Base-by-base conservation (phyloP, 2,329 filamentous ascomycete genomes). In the Colletotrichum cuscutae region DNA sequence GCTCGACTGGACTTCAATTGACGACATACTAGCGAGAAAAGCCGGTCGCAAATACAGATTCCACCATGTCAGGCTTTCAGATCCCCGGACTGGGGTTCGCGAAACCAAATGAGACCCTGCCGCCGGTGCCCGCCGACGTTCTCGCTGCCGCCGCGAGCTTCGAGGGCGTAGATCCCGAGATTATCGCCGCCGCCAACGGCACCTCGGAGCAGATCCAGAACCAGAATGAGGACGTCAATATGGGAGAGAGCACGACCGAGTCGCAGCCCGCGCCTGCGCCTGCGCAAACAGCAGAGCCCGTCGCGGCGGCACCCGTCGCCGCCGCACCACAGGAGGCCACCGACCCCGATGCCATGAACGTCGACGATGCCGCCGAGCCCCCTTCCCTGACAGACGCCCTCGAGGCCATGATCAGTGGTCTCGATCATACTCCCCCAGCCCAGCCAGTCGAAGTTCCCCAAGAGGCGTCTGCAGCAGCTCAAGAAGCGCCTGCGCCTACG, bases 21-120 rank as follows among this genome's bases (percentile, higher is more conserved):
- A n/a, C 5, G 4, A 26, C 4, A 32, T 24, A n/a, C 2, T 12
- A 15, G 5, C 4, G 19, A n/a, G 7, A 15, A 4, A 46, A 46
- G 7, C 6, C 24, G 24, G 24, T 30, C 30, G 6, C 3, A 4
- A 12, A 15, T 32, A 9, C n/a, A 3, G 1, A 11, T 9, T 4
- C 2, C 11, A 26, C 2, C 11, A 85, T 85, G 84, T 81, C 84
- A 30, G 82, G 82, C 66, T 85, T 85, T 42, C 82, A 84, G 68
- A 85, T 85, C 42, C 84, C 84, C 35, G 84, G 84, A 65, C 77
- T 85, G 19, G 84, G 84, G 12, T 82, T 84, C 72, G 84, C 84
- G 62, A 84, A 82, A 74, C 82, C 82, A 5, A 84, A 85, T 66
- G 84, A 85, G 65, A 79, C 77, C 2, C 76, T 85, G 2, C 84